A percentile compares a stretch with the other conserved stretches of the same genome.
Conservation (phyloP, 495 filamentous ascomycete genomes). For the Lepraria neglecta region DNA sequence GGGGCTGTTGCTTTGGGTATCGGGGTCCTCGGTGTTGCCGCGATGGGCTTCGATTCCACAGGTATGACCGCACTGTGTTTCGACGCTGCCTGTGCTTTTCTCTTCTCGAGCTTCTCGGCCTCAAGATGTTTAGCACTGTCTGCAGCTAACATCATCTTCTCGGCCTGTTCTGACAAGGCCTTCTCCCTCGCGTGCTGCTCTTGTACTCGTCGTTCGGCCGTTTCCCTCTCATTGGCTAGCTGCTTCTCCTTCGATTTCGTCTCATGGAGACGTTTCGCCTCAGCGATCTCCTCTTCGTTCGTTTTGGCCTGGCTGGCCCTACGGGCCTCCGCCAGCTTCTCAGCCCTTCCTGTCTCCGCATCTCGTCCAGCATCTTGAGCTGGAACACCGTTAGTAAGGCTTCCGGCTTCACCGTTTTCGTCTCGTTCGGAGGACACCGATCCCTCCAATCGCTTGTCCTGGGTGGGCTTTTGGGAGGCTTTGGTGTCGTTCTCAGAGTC, state of each 20-base stretch:
- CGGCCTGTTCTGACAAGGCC: constrained; percentile 16
- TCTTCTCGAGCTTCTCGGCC: constrained; percentile 11
- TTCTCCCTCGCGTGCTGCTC: constrained; percentile 5
- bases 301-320: neutral
- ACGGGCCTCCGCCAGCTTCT: neutral
- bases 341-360: neutral
- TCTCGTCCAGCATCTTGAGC: constrained; percentile 1
- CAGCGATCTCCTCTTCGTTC: neutral
- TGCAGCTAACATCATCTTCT: constrained; percentile 17
- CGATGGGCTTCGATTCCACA: neutral
- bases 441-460: neutral
- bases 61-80: neutral
- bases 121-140: constrained; percentile 22
- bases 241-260: neutral
- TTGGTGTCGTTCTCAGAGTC: neutral
- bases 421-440: neutral
- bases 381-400: neutral
- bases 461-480: neutral
- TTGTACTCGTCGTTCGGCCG: neutral
- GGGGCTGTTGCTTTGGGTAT: no score
- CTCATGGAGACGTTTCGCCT: neutral
- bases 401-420: no score
- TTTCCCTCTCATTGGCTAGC: neutral
- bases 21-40: no score
- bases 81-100: neutral